Evolutionary conservation across 2,329 filamentous ascomycete species (phyloP), one percentile per base, ranked within the genome.

Genomic region (Hypocrella siamensis): DNA sequence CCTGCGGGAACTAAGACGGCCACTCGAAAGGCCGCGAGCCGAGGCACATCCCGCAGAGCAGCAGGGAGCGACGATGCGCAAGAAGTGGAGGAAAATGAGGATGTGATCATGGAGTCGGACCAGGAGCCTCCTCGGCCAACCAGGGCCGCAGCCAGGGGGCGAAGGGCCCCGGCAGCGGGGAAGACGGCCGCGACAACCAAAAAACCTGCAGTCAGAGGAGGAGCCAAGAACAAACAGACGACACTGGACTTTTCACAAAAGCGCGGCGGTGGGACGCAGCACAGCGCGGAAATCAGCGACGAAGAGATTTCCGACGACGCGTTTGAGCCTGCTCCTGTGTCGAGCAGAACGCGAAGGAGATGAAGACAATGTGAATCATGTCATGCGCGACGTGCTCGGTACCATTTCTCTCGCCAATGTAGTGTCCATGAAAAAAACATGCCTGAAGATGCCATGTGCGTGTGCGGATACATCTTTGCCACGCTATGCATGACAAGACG

Each of bases 221-320:
- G 29, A 2, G 34, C 44, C 4, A 38, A 29, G 30, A 42, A 49
- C 9, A 48, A 46, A 27, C 54, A 61, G 36, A 49, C 52, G 11
- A 52, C 40, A 33, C 29, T 57, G 6, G 42, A 45, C 31, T 57
- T 56, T 27, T 49, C 58, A 11, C 55, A 56, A 31, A 44, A 65
- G 40, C 47, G 51, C 38, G 50, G 56, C 3, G 48, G 53, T 6
- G 48, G 53, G 9, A 56, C 59, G 19, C 60, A 66, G 11, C 57
- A 62, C 24, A 57, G 60, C n/a, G 45, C 69, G 12, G 70, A 75
- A 44, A 66, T 76, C 33, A 77, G 72, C 38, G 71, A 75, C 36
- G 73, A 78, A 45, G 72, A 75, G 48, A 74, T 78, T 28, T 70
- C 65, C 0, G 69, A 73, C 35, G 69, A 74, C 27, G 67, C 61